Evolutionary conservation across 768 basidiomycete species (phyloP), one percentile per base, ranked within the genome.

Genomic region (Trametes coccinea): DNA sequence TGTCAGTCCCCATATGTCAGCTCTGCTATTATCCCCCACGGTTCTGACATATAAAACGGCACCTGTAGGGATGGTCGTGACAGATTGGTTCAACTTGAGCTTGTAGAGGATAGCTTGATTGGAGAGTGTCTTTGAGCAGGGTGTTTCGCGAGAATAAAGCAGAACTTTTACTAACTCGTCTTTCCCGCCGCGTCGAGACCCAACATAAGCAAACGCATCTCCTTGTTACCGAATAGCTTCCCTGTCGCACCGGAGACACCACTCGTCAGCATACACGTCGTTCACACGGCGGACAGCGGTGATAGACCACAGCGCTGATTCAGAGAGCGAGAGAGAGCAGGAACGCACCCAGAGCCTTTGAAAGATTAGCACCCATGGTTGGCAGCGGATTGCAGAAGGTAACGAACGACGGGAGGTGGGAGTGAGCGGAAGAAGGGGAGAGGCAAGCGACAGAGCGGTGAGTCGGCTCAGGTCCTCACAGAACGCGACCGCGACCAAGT

Each of bases 11-110:
- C n/a, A 40, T 22, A 31, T 40, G 31, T 43, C 47, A 39, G 34
- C 41, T 11, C 5, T 37, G 34, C 34, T 37, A 37, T 10, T 44
- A 17, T 5, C 33, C 41, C 39, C 45, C 27, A 16, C 29, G 55
- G n/a, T 58, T n/a, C 17, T 16, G 33, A 37, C 27, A n/a, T 39
- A 22, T 48, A 69, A 65, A 41, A 58, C 5, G 9, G 46, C 53
- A 90, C 93, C 93, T 61, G 96, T 98, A 61, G 96, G 96, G 72
- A 98, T 98, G 22, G 96, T 98, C 22, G 96, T 98, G 60, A 98
- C 96, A 52, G 93, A 95, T 78, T 98, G 95, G 78, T 98, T 97
- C 75, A 98, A 79, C 79, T 98, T 98, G 77, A 98, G 88, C 75
- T 98, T 98, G 83, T 98, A 98, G 49, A 98, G 85, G 73, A 98